Percentiles rank a stretch among this genome's conserved stretches.
These are phyloP conservation scores for Ascochyta clinopodiicola DNA, from an alignment of 2,329 filamentous ascomycete genomes.

Conservation along the genomic window DNA sequence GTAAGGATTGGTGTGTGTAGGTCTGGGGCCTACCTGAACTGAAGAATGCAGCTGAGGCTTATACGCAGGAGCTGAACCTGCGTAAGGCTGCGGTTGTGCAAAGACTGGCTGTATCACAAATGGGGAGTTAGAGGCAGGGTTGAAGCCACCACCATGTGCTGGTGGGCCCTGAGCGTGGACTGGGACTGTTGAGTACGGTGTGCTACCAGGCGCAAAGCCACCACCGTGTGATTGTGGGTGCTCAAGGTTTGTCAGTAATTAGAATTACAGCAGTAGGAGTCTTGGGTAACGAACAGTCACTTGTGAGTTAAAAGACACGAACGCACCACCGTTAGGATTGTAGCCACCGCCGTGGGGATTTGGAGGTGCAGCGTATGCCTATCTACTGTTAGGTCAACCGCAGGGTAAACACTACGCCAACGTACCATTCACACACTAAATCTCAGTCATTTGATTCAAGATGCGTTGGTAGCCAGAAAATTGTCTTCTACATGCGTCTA, in stretches of 20 bases:
- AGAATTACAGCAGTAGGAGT: not conserved
- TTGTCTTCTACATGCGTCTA: not conserved
- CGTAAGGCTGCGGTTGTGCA: slow-evolving; percentile 16
- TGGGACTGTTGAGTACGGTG: not conserved
- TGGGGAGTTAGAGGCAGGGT: slow-evolving; percentile 22
- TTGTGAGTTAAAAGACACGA: slow-evolving; percentile 13
- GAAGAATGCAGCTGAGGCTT: slow-evolving; percentile 14
- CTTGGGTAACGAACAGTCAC: slow-evolving; percentile 3
- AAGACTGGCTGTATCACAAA: slow-evolving; percentile 9
- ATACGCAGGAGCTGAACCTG: slow-evolving; percentile 15
- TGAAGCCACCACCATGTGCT: slow-evolving; percentile 25
- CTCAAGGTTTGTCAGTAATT: not conserved
- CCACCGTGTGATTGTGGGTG: slow-evolving; percentile 5
- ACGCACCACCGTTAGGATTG: slow-evolving; percentile 22
- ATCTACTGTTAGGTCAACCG: slow-evolving; percentile 1
- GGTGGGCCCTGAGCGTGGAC: not conserved
- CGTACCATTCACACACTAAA: slow-evolving; percentile 24
- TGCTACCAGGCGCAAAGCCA: not conserved
- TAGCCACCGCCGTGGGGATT: slow-evolving; percentile 33
- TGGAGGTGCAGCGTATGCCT: slow-evolving; percentile 27
- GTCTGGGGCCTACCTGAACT: slow-evolving; percentile 16
- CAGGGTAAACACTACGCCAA: not conserved
- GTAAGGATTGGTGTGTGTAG: too few species aligned
- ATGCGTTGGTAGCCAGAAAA: not conserved
- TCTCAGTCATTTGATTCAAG: not conserved